Percentiles rank a stretch among this genome's conserved stretches.
Evolutionary conservation across 2,329 filamentous ascomycete genomes (phyloP).

Genomic region (Ophiostoma himal-ulmi): DNA sequence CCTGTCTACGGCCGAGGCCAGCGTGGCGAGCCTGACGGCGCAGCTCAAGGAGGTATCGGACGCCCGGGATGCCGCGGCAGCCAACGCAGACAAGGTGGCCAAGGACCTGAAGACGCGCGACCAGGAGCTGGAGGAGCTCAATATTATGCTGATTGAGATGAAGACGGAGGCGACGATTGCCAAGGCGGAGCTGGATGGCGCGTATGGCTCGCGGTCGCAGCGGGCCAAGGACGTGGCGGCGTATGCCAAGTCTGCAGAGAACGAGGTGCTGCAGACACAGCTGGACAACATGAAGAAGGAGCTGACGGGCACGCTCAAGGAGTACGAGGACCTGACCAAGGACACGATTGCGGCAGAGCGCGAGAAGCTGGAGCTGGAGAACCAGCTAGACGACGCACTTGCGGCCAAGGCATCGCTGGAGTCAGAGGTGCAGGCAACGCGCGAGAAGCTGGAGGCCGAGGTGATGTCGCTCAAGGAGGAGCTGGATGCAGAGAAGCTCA

Average conservation of each 20-base stretch:
- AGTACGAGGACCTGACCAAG: slow-evolving; percentile 49
- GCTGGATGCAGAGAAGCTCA: slow-evolving; percentile 47
- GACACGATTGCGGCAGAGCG: slow-evolving; percentile 47
- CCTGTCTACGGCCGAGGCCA: slow-evolving; percentile 37
- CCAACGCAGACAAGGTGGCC: slow-evolving; percentile 35
- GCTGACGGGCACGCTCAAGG: slow-evolving; percentile 45
- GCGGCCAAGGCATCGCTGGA: slow-evolving; percentile 36
- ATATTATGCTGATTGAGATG: slow-evolving; percentile 50
- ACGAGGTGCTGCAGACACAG: slow-evolving; percentile 42
- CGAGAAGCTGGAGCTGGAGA: slow-evolving; percentile 45
- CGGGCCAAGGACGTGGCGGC: slow-evolving; percentile 54
- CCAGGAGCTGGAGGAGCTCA: slow-evolving; percentile 46
- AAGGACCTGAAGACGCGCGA: slow-evolving; percentile 46
- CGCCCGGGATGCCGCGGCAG: slow-evolving; percentile 30
- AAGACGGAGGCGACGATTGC: slow-evolving; percentile 58
- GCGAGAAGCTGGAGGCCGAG: slow-evolving; percentile 40
- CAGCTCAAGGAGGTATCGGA: slow-evolving; percentile 33
- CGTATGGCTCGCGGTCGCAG: slow-evolving; percentile 54
- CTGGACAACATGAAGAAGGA: slow-evolving; percentile 47
- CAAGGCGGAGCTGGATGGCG: slow-evolving; percentile 56
- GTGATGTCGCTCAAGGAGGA: slow-evolving; percentile 44
- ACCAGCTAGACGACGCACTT: slow-evolving; percentile 39
- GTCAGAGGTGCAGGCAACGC: slow-evolving; percentile 35
- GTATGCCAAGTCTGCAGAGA: slow-evolving; percentile 45
- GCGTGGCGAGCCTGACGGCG: slow-evolving; percentile 35